Base-by-base conservation (phyloP, 768 basidiomycete genomes). In the Xerocomus spinulosus region DNA sequence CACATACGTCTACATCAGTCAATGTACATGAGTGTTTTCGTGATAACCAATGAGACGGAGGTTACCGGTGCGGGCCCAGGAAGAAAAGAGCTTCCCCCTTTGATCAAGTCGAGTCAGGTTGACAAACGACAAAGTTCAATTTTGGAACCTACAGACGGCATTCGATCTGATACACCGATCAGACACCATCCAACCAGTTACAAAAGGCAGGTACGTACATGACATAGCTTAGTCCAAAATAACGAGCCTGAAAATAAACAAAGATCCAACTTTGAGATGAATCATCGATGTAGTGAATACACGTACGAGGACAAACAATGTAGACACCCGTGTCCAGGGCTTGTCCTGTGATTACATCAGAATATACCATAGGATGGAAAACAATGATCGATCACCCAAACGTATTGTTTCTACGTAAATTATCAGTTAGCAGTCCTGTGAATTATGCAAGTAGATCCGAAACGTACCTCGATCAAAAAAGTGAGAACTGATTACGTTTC, bases 301-400 rank as follows among this genome's bases (percentile, higher is more conserved):
- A 37, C 44, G 3, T 15, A 45, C 44, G 13, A 45, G 15, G 20
- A 45, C 44, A n/a, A 45, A 45, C 9, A 45, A 23, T 15, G 26
- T 45, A 12, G 44, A 45, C 9, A 45, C 36, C 36, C 35, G 21
- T 37, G 44, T 29, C 36, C 44, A 26, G 2, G 44, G 44, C 26
- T 29, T 29, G 26, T n/a, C 15, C 44, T 45, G 10, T 18, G 17
- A 23, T n/a, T 17, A 6, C 25, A 29, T 45, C 25, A 45, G 44
- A 29, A 45, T 15, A 29, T 5, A 15, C 2, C 2, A 9, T 30
- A 9, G 1, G 2, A 6, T 2, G 14, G 3, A 9, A 9, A 29
- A 18, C 3, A 20, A 8, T 5, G 5, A 13, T 6, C 17, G 2
- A 3, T 38, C 21, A 36, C 44, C 44, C 44, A 44, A 18, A 44